Evolutionary conservation across 768 basidiomycete genomes (phyloP).

Genomic region (Cytidiella melzeri): DNA sequence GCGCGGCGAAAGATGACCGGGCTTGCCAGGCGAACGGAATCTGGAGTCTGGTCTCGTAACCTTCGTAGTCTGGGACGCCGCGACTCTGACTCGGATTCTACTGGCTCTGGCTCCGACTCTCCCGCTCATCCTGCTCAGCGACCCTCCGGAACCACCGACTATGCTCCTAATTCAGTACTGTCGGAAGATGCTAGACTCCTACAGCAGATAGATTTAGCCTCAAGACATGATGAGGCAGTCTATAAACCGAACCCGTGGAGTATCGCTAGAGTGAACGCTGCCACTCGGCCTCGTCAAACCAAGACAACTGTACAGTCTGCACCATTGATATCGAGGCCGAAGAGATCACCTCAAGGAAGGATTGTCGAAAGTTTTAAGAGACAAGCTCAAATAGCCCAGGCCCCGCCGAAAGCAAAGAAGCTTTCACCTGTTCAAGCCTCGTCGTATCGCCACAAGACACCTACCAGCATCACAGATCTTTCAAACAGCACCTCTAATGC

Average conservation of each 20-base stretch:
- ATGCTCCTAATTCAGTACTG: not conserved
- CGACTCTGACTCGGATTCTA: constrained; percentile 4
- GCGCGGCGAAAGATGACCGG: too few relatives aligned
- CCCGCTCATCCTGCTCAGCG: not conserved
- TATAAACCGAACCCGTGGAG: constrained; percentile 78
- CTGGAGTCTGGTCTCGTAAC: constrained; percentile 8
- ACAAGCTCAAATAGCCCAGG: constrained; percentile 26
- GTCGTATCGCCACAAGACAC: too few relatives aligned
- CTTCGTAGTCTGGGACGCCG: not conserved
- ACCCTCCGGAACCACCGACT: not conserved
- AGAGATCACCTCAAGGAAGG: constrained; percentile 21
- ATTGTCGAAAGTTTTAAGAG: constrained; percentile 44
- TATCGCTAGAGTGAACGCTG: constrained; percentile 76
- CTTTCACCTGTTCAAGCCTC: too few relatives aligned
- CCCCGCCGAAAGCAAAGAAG: too few relatives aligned
- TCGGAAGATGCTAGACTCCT: constrained; percentile 27
- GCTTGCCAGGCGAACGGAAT: too few relatives aligned
- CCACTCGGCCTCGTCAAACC: constrained; percentile 32
- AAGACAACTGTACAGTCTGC: not conserved
- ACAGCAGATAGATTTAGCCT: constrained; percentile 53
- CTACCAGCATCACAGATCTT: too few relatives aligned
- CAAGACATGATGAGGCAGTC: constrained; percentile 51
- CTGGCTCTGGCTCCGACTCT: constrained; percentile 3
- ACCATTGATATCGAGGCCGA: not conserved
- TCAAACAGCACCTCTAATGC: too few relatives aligned